Base-by-base conservation (phyloP, 257 asterid species). In the Cordia subcordata region DNA sequence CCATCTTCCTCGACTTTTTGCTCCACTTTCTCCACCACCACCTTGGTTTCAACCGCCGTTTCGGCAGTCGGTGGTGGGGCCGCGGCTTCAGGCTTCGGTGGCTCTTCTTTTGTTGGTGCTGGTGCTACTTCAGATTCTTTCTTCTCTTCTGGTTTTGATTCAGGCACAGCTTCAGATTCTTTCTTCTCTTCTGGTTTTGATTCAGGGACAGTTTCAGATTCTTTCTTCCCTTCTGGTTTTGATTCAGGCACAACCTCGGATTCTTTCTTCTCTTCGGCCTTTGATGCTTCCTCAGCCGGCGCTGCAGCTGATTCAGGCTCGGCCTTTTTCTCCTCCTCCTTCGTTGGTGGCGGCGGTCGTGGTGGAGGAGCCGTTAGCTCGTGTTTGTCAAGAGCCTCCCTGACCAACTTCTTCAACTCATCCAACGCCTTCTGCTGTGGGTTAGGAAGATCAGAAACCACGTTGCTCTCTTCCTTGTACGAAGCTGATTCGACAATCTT, bases 391-490 rank as follows among this genome's bases (percentile, higher is more conserved):
- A 85, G 81, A 4, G 89, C 89, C 68, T 80, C 86, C 59, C 65
- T 85, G 62, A 85, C 77, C 68, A 85, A 13, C 13, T 12, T 35
- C 40, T 85, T 85, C 65, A 85, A 68, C 19, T 85, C 94, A 35
- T 76, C 81, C 66, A 85, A 66, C 20, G 94, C 89, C 63, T 77
- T 85, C 70, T 82, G 81, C 37, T 85, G 70, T 0, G 86, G 94
- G 46, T 77, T 84, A 14, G 82, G 78, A 11, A 84, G 79, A 57
- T 84, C 93, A 59, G 78, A 89, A 8, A 82, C 89, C 65, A 75
- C 80, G 79, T 85, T 82, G 63, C 83, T 82, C 52, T 85, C 87
- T 72, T 85, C 89, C 75, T 85, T 85, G 44, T 77, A 79, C 4
- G 88, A 77, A 42, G 68, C 59, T 8, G 78, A 77, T 71, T 82